Base-by-base conservation (phyloP, 2,329 filamentous ascomycete genomes). In the Pyrenochaeta sp. region DNA sequence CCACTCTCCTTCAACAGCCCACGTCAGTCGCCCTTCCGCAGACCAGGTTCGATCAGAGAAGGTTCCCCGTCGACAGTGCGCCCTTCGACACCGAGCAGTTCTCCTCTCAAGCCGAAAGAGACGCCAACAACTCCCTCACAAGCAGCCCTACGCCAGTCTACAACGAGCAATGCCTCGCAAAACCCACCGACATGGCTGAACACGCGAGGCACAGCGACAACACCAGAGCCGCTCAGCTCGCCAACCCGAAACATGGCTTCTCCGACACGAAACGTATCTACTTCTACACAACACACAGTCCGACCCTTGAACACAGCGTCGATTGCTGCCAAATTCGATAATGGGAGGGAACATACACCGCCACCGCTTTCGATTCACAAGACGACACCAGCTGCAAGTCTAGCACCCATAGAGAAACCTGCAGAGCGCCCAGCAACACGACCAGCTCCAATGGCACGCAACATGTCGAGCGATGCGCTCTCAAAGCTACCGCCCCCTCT, bases 401-500 rank as follows among this genome's bases (percentile, higher is more conserved):
- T 30, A 30, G 19, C 32, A 37, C 43, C 56, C 1, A 19, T 49
- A n/a, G 47, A 59, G 3, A 82, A 34, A 87, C 84, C 67, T 83
- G 88, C 13, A 28, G 61, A 47, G 45, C 45, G 45, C 43, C 43
- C 64, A 42, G 55, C 67, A 13, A 22, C 61, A 2, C 73, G 73
- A 7, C 73, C 72, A 15, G 66, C 69, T 5, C 62, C 71, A 28
- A 59, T 69, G 39, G 46, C 64, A 36, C 71, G 74, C 10, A 65
- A 61, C 34, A 65, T 50, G 45, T 72, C 69, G 4, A 72, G 51
- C 50, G 74, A 74, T 52, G 67, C 71, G 15, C 81, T 93, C 44
- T 88, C 89, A 2, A 90, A 91, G 71, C 80, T 98, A 42, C 91
- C 94, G 37, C 88, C 92, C 2, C 84, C 91, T 2, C 92, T 97